phyloP scores from a whole-genome alignment of 805 yeast species.

The Barnettozyma botsteinii region DNA sequence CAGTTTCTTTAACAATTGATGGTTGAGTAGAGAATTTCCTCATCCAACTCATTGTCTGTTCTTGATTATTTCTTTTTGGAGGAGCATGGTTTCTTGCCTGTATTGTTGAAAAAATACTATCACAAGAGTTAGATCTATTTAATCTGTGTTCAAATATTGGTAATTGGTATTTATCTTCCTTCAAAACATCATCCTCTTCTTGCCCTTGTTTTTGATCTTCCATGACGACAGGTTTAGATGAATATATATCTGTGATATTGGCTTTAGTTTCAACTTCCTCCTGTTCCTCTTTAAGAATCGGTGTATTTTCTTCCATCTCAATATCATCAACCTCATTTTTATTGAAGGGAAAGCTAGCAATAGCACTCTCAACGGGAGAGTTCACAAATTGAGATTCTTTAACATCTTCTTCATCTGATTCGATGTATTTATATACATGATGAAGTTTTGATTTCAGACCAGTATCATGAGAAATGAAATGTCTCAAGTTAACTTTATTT shows the following conservation, averaged over 20 bases:
- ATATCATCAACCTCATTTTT: conserved; percentile 4
- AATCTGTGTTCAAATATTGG: conserved; percentile 23
- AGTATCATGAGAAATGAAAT: conserved; percentile 24
- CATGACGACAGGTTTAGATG: no score
- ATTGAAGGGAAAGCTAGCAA: not conserved
- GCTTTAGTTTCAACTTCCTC: not conserved
- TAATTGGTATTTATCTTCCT: conserved; percentile 3
- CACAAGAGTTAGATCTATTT: conserved; percentile 27
- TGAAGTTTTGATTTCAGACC: conserved; percentile 15
- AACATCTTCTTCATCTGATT: conserved; percentile 8
- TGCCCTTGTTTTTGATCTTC: no score
- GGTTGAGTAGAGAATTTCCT: conserved; percentile 15
- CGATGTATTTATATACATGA: not conserved
- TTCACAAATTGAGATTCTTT: conserved; percentile 15
- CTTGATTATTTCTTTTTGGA: conserved; percentile 18
- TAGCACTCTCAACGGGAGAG: conserved; percentile 8
- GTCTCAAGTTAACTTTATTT: conserved; percentile 20
- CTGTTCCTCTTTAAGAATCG: not conserved
- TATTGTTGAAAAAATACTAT: conserved; percentile 24
- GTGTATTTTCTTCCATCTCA: conserved; percentile 1
- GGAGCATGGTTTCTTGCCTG: conserved; percentile 18
- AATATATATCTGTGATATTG: not conserved
- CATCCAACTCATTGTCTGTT: conserved; percentile 25
- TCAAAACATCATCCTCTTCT: not conserved
- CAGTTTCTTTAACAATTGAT: conserved; percentile 3